Base-by-base conservation (phyloP, 495 filamentous ascomycete species). In the Zalerion maritima region DNA sequence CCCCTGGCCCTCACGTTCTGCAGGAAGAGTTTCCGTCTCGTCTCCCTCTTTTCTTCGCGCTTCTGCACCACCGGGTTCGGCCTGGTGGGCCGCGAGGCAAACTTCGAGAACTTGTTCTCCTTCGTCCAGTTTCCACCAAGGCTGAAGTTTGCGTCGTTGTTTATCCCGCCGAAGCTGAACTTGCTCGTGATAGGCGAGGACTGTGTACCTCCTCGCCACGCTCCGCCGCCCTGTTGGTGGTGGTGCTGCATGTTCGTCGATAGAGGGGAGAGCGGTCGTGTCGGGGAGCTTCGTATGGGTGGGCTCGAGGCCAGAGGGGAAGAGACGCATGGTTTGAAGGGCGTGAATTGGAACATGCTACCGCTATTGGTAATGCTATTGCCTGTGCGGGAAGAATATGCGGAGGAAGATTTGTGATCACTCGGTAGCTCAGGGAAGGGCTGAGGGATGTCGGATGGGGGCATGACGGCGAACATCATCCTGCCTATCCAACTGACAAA, bases 1-100 rank as follows among this genome's bases (percentile, higher is more conserved):
- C 75, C 60, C 21, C 69, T 65, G 37, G 73, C 69, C 42, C 72
- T 60, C n/a, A 94, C 75, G 29, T 75, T 80, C 41, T 77, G 71
- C 17, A 94, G 53, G 41, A 91, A 97, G 29, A 79, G 40, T 6
- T 65, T 58, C 21, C 76, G 59, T 34, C 75, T 52, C 27, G 59
- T 51, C 29, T 76, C 67, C 28, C 61, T 55, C 5, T 51, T 51
- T 25, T 62, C 61, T 35, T 67, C 60, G 12, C 50, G 43, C 21
- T 36, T 51, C 23, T 40, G 38, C 14, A 54, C 39, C 9, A 64
- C 26, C 0, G 58, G 57, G 27, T 64, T 64, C 6, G 44, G 35
- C 29, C 50, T 55, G 27, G 42, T 35, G 17, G 23, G 39, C 4
- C 49, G 38, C 14, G 44, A 37, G 4, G 50, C 37, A 18, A 42